Evolutionary conservation across 1,284 basidiomycete species (phyloP), one percentile per base, ranked within the genome.

Genomic region (Trichosporon faecale): DNA sequence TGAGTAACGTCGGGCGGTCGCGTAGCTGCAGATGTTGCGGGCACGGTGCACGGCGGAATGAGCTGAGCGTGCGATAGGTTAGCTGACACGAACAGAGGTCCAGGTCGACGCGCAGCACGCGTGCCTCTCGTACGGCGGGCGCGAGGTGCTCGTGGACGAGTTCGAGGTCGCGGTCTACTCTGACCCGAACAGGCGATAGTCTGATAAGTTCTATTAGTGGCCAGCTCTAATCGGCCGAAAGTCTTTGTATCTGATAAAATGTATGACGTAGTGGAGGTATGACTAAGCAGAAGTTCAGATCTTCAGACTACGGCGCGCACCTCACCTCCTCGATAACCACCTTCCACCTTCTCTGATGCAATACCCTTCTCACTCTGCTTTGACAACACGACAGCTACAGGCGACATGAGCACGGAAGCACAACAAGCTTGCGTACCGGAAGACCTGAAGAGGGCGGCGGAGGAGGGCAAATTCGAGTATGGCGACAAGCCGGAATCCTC

Each of bases 401-500:
- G 23, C 23, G 21, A 12, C 55, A 61, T 61, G 57, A 61, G 29
- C 57, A 33, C 27, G 16, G 57, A 61, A 16, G 57, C 16, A 25
- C 60, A 61, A 9, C 35, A 64, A 37, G 2, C n/a, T 14, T 61
- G 57, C 18, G 12, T 61, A 29, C 35, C 63, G 37, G n/a, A 31
- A 6, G 63, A 64, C 2, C 63, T 27, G 16, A 40, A n/a, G 49
- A 9, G 6, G 49, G 49, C 49, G 2, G 49, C 63, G 12, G 63
- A 44, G 21, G 37, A 14, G 16, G 25, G 9, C 23, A 61, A 52
- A 23, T 37, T 61, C n/a, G 57, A 61, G 29, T 61, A 61, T 18
- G 57, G 57, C 57, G 57, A 66, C 65, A 67, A 60, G 46, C 64
- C 79, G 11, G 71, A 75, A 23, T 76, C 78, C 3, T 80, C 77